Evolutionary conservation across 2,329 filamentous ascomycete genomes (phyloP).

Genomic region (Cladophialophora chaetospira): DNA sequence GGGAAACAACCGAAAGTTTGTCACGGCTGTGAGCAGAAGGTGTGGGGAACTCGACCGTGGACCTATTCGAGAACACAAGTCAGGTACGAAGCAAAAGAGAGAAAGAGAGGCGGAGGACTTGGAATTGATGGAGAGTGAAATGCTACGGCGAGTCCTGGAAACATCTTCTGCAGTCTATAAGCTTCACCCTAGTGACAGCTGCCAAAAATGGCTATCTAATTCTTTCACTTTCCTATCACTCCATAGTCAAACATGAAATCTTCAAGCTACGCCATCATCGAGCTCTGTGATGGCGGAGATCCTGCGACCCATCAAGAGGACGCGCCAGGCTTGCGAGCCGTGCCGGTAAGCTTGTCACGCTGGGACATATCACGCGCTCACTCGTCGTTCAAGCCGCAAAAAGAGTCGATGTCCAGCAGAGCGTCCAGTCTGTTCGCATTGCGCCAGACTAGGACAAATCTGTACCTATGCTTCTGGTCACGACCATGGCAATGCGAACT

Average conservation of each 20-base stretch:
- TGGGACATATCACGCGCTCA: neutral
- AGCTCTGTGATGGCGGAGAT: slow-evolving; percentile 3
- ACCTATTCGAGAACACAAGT: neutral
- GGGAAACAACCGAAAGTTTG: neutral
- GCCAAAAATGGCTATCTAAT: too few relatives aligned
- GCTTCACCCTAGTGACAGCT: too few relatives aligned
- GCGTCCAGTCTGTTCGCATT: slow-evolving; percentile 39
- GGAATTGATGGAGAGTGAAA: neutral
- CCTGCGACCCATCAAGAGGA: slow-evolving; percentile 10
- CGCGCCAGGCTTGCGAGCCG: slow-evolving; percentile 37
- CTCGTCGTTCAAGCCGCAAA: slow-evolving; percentile 34
- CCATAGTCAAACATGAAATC: too few relatives aligned
- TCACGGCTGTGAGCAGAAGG: neutral
- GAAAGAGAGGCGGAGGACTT: neutral
- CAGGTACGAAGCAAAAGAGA: neutral
- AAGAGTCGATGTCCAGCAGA: slow-evolving; percentile 40
- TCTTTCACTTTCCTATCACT: too few relatives aligned
- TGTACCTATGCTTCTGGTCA: slow-evolving; percentile 35
- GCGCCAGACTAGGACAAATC: slow-evolving; percentile 37
- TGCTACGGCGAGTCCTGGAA: too few relatives aligned
- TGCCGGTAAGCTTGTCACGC: slow-evolving; percentile 35
- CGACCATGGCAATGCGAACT: neutral
- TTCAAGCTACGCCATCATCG: too few relatives aligned
- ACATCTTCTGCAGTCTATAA: too few relatives aligned
- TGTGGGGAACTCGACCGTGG: neutral